These are phyloP conservation scores for Metschnikowia borealis DNA, from an alignment of 805 yeast species.

Conservation along the genomic window DNA sequence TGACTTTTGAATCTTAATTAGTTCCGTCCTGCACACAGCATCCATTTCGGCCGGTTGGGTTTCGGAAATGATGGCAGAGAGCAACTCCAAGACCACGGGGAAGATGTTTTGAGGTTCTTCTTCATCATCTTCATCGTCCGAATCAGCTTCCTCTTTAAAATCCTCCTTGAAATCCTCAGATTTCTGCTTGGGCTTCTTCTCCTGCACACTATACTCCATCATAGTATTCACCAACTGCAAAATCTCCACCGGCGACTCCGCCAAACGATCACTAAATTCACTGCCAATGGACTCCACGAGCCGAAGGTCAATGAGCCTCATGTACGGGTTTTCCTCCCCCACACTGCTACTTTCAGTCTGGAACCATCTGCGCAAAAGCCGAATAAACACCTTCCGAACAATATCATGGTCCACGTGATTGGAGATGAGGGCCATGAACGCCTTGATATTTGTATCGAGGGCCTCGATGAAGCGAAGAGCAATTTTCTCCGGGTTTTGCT, in stretches of 20 bases:
- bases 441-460: slow-evolving; percentile 25
- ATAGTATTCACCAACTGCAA: slow-evolving; percentile 38
- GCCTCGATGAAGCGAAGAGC: slow-evolving; percentile 24
- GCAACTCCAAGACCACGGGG: slow-evolving; percentile 31
- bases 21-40: slow-evolving; percentile 24
- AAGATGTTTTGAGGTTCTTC: slow-evolving; percentile 19
- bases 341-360: slow-evolving; percentile 13
- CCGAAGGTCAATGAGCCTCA: slow-evolving; percentile 55
- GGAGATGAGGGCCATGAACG: slow-evolving; percentile 41
- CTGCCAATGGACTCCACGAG: slow-evolving; percentile 60
- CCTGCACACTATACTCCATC: slow-evolving; percentile 3
- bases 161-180: slow-evolving; percentile 2
- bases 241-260: slow-evolving; percentile 55
- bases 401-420: slow-evolving; percentile 45
- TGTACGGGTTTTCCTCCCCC: slow-evolving; percentile 46
- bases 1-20: slow-evolving; percentile 25
- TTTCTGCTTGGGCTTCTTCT: slow-evolving; percentile 13
- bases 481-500: slow-evolving; percentile 22
- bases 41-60: slow-evolving; percentile 23
- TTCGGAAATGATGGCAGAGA: slow-evolving; percentile 36
- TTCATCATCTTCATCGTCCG: slow-evolving; percentile 27
- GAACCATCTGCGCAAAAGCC: slow-evolving; percentile 61
- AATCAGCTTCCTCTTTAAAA: slow-evolving; percentile 2
- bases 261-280: slow-evolving; percentile 52
- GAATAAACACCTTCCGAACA: slow-evolving; percentile 46